These are phyloP conservation scores for Corymbia maculata DNA, from an alignment of 345 rosid species.

Conservation along the genomic window DNA sequence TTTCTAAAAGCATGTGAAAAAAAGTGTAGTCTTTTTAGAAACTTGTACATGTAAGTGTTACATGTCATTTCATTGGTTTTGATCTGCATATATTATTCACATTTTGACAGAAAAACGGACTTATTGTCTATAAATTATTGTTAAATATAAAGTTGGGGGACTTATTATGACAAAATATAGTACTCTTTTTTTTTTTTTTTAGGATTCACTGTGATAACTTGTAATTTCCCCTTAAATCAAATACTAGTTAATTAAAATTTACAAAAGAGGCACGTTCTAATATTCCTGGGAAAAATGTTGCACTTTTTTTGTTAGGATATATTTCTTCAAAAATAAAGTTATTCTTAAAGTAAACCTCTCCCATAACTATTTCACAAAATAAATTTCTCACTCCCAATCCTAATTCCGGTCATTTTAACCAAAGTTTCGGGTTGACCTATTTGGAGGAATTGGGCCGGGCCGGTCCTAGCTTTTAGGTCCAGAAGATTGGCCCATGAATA, in stretches of 20 bases:
- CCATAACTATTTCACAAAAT: background rate
- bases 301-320: background rate
- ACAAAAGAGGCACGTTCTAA: background rate
- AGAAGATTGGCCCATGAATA: background rate
- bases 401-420: background rate
- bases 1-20: background rate
- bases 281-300: background rate
- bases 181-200: too few species aligned
- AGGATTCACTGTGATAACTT: too few species aligned
- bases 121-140: accelerated
- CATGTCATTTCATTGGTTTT: accelerated
- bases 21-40: background rate
- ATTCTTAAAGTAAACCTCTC: background rate
- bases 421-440: background rate
- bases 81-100: accelerated
- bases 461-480: background rate
- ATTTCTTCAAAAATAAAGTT: background rate
- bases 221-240: accelerated
- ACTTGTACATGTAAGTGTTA: accelerated
- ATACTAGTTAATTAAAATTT: background rate
- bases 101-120: accelerated
- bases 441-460: background rate
- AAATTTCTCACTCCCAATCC: background rate
- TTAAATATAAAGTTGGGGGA: background rate
- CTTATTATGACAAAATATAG: background rate